Percentiles rank a stretch among this genome's conserved stretches.
phyloP scores from a whole-genome alignment of 768 basidiomycete genomes.

The Podaxis sp. region DNA sequence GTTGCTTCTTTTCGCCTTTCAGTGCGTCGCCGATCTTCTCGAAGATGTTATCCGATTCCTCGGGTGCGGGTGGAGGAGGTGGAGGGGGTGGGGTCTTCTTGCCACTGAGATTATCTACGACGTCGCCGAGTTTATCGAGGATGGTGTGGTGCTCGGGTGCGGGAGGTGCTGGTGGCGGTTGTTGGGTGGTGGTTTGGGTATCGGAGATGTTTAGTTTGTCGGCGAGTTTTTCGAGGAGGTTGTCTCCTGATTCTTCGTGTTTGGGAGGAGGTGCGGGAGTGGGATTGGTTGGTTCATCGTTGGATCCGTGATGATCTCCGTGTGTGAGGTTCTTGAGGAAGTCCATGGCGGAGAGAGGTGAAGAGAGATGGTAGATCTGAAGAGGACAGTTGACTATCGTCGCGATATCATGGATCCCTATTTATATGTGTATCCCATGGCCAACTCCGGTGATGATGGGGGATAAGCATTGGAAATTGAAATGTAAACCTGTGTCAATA shows the following conservation, averaged over 20 bases:
- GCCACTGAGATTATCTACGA: no score
- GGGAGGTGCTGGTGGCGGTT: no score
- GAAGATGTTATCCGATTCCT: conserved; percentile 15
- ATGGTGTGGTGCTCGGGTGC: no score
- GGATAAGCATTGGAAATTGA: not conserved
- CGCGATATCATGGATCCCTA: not conserved
- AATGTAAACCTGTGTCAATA: not conserved
- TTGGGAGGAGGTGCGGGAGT: conserved; percentile 9
- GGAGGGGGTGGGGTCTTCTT: not conserved
- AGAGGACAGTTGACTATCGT: not conserved
- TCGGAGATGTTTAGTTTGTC: not conserved
- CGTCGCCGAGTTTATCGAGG: no score
- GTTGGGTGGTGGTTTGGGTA: no score
- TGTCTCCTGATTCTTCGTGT: conserved; percentile 1
- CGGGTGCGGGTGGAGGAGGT: conserved; percentile 16
- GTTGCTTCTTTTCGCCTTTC: conserved; percentile 9
- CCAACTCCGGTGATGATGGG: not conserved
- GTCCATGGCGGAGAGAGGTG: conserved; percentile 11
- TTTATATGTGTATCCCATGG: not conserved
- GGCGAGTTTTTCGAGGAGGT: conserved; percentile 17
- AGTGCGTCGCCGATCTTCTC: conserved; percentile 17
- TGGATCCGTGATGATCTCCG: conserved; percentile 4
- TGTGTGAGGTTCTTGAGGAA: conserved; percentile 17
- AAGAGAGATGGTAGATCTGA: not conserved
- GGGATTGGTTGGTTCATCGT: not conserved